Evolutionary conservation across 2,329 filamentous ascomycete genomes (phyloP), one percentile per base, ranked within the genome.

Genomic region (Aspergillus latus): DNA sequence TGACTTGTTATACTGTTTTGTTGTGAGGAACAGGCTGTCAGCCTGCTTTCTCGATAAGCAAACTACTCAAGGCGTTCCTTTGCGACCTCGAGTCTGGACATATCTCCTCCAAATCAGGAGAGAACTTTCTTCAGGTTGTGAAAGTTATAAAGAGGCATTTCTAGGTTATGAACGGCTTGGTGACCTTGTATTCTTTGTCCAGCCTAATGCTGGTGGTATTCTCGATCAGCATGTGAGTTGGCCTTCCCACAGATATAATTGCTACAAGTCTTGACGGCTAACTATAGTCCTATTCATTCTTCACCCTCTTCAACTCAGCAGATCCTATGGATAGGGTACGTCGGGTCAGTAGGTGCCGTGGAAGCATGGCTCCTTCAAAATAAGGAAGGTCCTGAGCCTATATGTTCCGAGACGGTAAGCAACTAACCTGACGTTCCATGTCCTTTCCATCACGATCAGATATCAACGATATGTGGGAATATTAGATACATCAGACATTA

Each of bases 171-270:
- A 68, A 53, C 53, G 52, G 21, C 67, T 65, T 53, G 66, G 64
- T 4, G 66, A 69, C 59, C 42, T 69, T 5, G 45, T 47, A 1
- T 67, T 67, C 32, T 66, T 67, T 32, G 47, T 59, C 8, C 16
- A 34, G 9, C 46, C 62, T 37, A 44, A 51, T 4, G 58, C 62
- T 3, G 62, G 58, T 1, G 39, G 36, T 2, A 13, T 67, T 5
- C 36, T 69, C 11, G 62, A 68, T 57, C 46, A 64, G 15, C 60
- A 66, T 62, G 67, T 68, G 48, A 50, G 62, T 59, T 21, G 21
- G 21, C 21, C 21, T 43, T 39, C 1, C 21, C 2, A 16, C 15
- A 32, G 39, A 32, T n/a, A n/a, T 7, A 29, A 28, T 11, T 45
- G 9, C 5, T 11, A 13, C 34, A 44, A 16, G 48, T 3, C 2